Conservation (phyloP, 2,329 filamentous ascomycete genomes). For the Diaporthe velutina region DNA sequence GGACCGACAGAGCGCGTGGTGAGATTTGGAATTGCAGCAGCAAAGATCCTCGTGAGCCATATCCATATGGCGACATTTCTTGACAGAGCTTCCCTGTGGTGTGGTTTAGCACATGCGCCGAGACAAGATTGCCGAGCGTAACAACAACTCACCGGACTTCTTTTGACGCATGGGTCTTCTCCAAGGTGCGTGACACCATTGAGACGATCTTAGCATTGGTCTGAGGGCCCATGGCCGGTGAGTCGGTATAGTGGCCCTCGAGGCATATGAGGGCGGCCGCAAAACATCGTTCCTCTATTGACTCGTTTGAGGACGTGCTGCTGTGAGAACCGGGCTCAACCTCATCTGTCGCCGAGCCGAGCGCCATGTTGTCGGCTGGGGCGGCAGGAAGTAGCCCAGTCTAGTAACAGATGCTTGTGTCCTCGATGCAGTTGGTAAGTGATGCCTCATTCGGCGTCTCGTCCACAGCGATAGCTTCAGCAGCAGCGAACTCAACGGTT, state of each 20-base stretch:
- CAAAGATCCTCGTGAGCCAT: slow-evolving; percentile 73
- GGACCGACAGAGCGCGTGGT: slow-evolving; percentile 71
- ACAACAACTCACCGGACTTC: slow-evolving; percentile 65
- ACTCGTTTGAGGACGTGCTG: slow-evolving; percentile 52
- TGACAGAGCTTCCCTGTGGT: slow-evolving; percentile 67
- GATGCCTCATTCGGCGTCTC: background rate
- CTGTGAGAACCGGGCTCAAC: slow-evolving; percentile 40
- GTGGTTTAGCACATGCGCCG: slow-evolving; percentile 1
- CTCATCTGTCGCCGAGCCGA: slow-evolving; percentile 40
- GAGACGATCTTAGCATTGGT: slow-evolving; percentile 67
- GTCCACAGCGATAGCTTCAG: background rate
- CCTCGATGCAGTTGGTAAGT: background rate
- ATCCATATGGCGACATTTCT: slow-evolving; percentile 76
- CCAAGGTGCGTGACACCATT: slow-evolving; percentile 71
- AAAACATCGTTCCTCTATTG: slow-evolving; percentile 75
- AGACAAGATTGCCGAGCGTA: background rate
- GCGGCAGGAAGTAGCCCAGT: background rate
- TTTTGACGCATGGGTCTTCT: slow-evolving; percentile 73
- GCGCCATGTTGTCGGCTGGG: slow-evolving; percentile 40
- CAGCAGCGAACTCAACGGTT: background rate
- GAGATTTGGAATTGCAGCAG: slow-evolving; percentile 70
- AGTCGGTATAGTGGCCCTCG: slow-evolving; percentile 71
- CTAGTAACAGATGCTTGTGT: background rate
- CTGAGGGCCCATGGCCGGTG: slow-evolving; percentile 68
- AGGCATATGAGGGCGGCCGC: slow-evolving; percentile 71